Conservation (phyloP, 148 eudicot genomes). For the Vaccinium corymbosum region DNA sequence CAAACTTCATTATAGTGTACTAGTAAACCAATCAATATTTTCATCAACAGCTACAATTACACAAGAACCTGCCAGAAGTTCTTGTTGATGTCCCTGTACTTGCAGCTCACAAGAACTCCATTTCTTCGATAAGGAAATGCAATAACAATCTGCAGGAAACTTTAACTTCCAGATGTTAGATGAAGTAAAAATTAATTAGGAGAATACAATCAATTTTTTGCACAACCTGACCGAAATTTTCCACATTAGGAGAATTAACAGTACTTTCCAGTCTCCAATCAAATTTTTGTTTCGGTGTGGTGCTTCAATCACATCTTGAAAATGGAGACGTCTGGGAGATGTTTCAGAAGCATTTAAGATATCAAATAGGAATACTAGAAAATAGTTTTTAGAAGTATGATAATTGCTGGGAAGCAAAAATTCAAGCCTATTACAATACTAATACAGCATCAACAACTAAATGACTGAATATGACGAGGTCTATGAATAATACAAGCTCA, state of each 20-base stretch:
- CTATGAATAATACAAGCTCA: not conserved
- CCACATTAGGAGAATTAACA: not conserved
- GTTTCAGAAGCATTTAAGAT: not conserved
- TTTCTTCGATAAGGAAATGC: slow-evolving; percentile 78
- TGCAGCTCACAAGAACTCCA: slow-evolving; percentile 74
- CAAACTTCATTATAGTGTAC: not conserved
- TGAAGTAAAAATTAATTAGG: not conserved
- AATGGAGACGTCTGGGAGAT: not conserved
- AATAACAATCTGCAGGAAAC: slow-evolving; percentile 58
- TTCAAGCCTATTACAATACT: not conserved
- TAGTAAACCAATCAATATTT: not conserved
- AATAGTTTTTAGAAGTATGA: not conserved
- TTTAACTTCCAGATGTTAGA: slow-evolving; percentile 9
- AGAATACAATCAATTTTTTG: not conserved
- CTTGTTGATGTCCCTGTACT: slow-evolving; percentile 67
- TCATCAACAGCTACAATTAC: not conserved
- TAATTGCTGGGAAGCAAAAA: not conserved
- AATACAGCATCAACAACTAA: not conserved
- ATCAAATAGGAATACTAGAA: not conserved
- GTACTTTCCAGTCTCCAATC: not conserved
- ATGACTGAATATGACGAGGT: not conserved
- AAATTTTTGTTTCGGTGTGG: not conserved
- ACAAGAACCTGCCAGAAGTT: slow-evolving; percentile 85
- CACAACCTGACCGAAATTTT: too few relatives aligned
- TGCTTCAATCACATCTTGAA: not conserved